Conservation (phyloP, 768 basidiomycete genomes). For the Russula sp. region DNA sequence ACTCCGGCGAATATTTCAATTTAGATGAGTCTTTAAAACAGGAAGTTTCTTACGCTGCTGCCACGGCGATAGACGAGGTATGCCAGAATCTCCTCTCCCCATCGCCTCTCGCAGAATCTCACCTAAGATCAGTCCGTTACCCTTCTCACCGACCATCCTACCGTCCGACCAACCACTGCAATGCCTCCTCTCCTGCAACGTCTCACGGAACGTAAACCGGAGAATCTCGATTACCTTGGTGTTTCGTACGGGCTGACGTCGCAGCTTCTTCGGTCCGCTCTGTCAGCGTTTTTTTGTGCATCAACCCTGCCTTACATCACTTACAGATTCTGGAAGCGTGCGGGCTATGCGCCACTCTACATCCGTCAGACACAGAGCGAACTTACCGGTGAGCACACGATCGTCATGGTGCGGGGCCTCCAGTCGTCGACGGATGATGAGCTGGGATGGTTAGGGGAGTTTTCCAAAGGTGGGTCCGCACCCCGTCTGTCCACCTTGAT, state of each 20-base stretch:
- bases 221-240: slow-evolving; percentile 87
- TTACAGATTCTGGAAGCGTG: slow-evolving; percentile 88
- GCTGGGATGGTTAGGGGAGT: slow-evolving; percentile 81
- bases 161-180: slow-evolving; percentile 59
- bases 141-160: slow-evolving; percentile 74
- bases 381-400: slow-evolving; percentile 93
- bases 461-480: slow-evolving; percentile 61
- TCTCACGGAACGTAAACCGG: slow-evolving; percentile 84
- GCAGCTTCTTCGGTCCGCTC: slow-evolving; percentile 61
- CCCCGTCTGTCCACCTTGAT: neutral
- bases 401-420: slow-evolving; percentile 89
- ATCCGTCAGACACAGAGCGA: slow-evolving; percentile 91
- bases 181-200: slow-evolving; percentile 95
- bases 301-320: slow-evolving; percentile 6
- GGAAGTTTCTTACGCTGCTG: slow-evolving; percentile 58
- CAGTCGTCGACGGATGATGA: slow-evolving; percentile 57
- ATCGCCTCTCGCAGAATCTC: neutral
- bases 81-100: slow-evolving; percentile 26
- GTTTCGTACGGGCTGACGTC: slow-evolving; percentile 94
- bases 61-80: slow-evolving; percentile 44
- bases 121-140: slow-evolving; percentile 36
- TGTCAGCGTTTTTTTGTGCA: neutral
- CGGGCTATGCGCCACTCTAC: slow-evolving; percentile 87
- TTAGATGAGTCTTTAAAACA: slow-evolving; percentile 59
- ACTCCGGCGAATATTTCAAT: slow-evolving; percentile 87